phyloP scores from a whole-genome alignment of 768 basidiomycete genomes.

The Trametes cinnabarina region DNA sequence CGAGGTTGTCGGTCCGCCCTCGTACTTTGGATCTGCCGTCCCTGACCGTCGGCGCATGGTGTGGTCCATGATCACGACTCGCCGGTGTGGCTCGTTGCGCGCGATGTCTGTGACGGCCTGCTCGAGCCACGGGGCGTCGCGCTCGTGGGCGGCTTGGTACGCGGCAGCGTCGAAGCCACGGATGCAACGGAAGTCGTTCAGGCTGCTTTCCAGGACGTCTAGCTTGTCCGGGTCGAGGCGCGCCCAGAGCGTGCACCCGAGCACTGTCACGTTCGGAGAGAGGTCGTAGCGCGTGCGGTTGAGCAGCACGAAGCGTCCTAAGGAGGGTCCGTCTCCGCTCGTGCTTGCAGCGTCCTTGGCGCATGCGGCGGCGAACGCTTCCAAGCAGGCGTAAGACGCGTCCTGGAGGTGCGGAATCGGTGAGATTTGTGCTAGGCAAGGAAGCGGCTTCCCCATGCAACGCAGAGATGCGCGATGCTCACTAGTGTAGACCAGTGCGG shows the following conservation, averaged over 20 bases:
- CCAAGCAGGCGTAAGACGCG: not conserved
- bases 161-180: constrained; percentile 25
- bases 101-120: constrained; percentile 25
- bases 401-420: constrained; percentile 1
- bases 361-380: not conserved
- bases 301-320: constrained; percentile 33
- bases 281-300: constrained; percentile 36
- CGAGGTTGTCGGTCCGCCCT: constrained; percentile 25
- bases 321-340: not conserved
- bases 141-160: constrained; percentile 27
- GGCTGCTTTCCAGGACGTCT: constrained; percentile 27
- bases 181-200: constrained; percentile 38
- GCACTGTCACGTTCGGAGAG: constrained; percentile 33
- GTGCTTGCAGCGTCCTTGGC: no score
- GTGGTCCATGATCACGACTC: constrained; percentile 38
- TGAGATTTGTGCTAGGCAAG: no score
- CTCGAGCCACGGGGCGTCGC: constrained; percentile 36
- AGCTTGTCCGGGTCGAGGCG: constrained; percentile 29
- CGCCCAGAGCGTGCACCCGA: constrained; percentile 44
- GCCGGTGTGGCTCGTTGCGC: constrained; percentile 29
- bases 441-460: no score
- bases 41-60: constrained; percentile 39
- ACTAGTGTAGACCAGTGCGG: constrained; percentile 17
- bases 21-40: constrained; percentile 35
- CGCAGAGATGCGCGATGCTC: not conserved